Conservation (phyloP, 2,329 filamentous ascomycete genomes). For the Epichloe typhina region DNA sequence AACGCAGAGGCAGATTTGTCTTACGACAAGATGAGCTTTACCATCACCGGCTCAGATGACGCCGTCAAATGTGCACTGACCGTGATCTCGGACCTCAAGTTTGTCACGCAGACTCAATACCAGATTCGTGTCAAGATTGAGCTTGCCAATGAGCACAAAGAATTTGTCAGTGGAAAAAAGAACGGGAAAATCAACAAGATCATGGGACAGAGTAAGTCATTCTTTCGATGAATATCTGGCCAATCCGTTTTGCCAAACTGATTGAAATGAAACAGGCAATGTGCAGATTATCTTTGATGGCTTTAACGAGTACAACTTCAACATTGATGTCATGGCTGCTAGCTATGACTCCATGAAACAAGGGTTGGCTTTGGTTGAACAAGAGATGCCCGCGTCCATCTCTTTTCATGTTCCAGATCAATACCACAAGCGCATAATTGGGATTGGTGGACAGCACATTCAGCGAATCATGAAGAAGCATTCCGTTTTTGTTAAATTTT, state of each 20-base stretch:
- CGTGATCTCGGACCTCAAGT: slow-evolving; percentile 83
- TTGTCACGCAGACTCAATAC: slow-evolving; percentile 75
- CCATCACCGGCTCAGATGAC: slow-evolving; percentile 90
- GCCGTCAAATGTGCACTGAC: slow-evolving; percentile 90
- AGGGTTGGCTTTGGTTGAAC: slow-evolving; percentile 82
- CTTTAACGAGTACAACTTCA: slow-evolving; percentile 99
- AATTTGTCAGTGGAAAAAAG: slow-evolving; percentile 98
- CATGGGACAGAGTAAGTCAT: slow-evolving; percentile 74
- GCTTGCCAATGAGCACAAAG: slow-evolving; percentile 97
- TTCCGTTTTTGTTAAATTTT: slow-evolving; percentile 98
- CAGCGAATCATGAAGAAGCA: slow-evolving; percentile 99
- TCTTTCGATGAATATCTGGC: too few relatives aligned
- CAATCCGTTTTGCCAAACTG: neutral
- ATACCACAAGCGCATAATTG: slow-evolving; percentile 98
- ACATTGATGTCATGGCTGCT: slow-evolving; percentile 89
- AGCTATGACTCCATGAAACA: slow-evolving; percentile 92
- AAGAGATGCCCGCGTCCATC: slow-evolving; percentile 98
- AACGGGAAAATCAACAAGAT: slow-evolving; percentile 99
- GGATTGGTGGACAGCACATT: slow-evolving; percentile 95
- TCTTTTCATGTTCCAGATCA: slow-evolving; percentile 98
- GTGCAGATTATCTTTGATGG: slow-evolving; percentile 98
- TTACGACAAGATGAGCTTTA: slow-evolving; percentile 89
- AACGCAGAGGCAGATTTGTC: slow-evolving; percentile 91
- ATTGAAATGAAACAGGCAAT: slow-evolving; percentile 42
- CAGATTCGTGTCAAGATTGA: slow-evolving; percentile 97